Conservation (phyloP, 352 stramenopile genomes). For the Globisporangium nunn region DNA sequence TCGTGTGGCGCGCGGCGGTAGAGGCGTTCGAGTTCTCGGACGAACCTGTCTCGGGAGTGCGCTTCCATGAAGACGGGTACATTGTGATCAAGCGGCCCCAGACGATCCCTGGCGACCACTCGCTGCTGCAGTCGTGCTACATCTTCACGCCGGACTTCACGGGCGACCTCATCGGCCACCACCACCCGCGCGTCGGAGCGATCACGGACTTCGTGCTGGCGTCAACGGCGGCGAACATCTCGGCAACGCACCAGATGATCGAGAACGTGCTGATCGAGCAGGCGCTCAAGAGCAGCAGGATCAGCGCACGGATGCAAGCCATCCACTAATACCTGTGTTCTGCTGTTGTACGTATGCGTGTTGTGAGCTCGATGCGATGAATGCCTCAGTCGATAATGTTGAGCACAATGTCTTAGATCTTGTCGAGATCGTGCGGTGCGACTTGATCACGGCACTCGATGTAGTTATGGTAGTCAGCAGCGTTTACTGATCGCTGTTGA, state of each 20-base stretch:
- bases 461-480: neutral
- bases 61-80: constrained; percentile 55
- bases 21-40: constrained; percentile 50
- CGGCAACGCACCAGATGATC: neutral
- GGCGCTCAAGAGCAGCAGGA: too few species aligned
- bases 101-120: constrained; percentile 18
- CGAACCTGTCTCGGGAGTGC: constrained; percentile 30
- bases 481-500: neutral
- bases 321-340: neutral
- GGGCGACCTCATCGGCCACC: neutral
- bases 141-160: constrained; percentile 28
- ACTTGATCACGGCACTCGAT: neutral
- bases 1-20: constrained; percentile 53
- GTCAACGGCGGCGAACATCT: neutral
- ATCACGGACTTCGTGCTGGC: neutral
- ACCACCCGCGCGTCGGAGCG: constrained; percentile 23
- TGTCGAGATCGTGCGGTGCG: neutral
- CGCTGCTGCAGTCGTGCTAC: constrained; percentile 38
- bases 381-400: too few species aligned
- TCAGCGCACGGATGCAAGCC: too few species aligned
- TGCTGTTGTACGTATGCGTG: neutral
- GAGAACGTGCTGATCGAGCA: neutral
- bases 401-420: neutral
- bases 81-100: too few species aligned
- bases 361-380: neutral